Evolutionary conservation across 1,139 yeast species (phyloP).

Genomic region (Lipomyces yarrowii): DNA sequence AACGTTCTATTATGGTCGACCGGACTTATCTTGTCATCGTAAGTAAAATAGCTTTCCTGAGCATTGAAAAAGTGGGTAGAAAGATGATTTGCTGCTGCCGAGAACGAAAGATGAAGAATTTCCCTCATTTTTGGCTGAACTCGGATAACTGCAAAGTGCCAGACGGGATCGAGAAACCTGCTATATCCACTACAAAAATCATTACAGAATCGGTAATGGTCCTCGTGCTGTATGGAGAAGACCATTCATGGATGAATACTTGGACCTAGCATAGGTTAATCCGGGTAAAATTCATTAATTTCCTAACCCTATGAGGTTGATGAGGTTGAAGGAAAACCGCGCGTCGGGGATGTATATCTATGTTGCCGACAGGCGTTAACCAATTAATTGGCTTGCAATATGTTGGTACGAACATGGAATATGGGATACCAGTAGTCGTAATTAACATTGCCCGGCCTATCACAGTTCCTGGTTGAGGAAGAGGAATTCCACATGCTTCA

Average conservation of each 20-base stretch:
- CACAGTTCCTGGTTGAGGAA: background rate
- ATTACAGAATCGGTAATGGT: background rate
- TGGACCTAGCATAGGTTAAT: background rate
- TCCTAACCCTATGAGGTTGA: background rate
- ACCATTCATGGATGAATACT: background rate
- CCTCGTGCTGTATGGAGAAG: background rate
- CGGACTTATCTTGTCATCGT: slow-evolving; percentile 44
- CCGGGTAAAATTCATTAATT: background rate
- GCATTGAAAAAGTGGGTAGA: slow-evolving; percentile 77
- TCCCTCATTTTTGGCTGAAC: slow-evolving; percentile 58
- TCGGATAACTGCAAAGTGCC: background rate
- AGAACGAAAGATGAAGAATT: slow-evolving; percentile 66
- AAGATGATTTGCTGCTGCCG: slow-evolving; percentile 73
- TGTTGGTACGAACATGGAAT: no score
- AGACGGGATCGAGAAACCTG: background rate
- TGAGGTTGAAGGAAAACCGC: background rate
- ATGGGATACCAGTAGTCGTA: background rate
- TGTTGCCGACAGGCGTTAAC: background rate
- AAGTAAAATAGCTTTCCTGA: slow-evolving; percentile 71
- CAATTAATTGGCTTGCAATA: background rate
- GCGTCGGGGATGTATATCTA: background rate
- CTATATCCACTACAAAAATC: background rate
- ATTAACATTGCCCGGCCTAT: background rate
- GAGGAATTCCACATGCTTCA: background rate
- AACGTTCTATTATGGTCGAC: slow-evolving; percentile 53